Percentiles rank a stretch among this genome's conserved stretches.
Conservation (phyloP, 192 early-diverging fungal genomes). For the Thoreauomyces humboldtii region DNA sequence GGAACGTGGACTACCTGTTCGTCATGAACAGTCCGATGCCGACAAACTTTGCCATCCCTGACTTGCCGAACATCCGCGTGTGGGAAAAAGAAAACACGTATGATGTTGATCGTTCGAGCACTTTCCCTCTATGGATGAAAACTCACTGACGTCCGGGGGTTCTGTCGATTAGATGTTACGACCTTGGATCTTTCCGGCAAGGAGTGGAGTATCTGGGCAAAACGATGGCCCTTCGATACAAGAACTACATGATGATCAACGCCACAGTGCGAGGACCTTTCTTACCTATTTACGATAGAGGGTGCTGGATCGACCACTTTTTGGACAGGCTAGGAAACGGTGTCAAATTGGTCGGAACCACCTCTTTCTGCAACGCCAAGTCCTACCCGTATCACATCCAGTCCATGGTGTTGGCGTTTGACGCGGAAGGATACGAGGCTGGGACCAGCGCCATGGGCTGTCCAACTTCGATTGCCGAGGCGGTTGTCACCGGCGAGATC, state of each 20-base stretch:
- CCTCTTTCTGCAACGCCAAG: neutral
- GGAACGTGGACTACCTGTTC: conserved; percentile 4
- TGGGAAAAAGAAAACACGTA: conserved; percentile 8
- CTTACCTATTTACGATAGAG: neutral
- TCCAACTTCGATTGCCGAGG: neutral
- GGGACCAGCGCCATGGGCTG: neutral
- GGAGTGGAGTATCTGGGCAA: conserved; percentile 2
- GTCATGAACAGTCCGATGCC: conserved; percentile 6
- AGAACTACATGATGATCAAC: conserved; percentile 4
- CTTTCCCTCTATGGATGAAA: too few relatives aligned
- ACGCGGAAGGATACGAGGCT: neutral
- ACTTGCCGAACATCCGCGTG: neutral
- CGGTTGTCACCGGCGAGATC: neutral
- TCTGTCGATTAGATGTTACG: conserved; percentile 12
- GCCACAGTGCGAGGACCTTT: conserved; percentile 6
- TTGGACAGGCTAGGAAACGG: neutral
- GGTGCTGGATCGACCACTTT: conserved; percentile 6
- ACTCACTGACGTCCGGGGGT: too few relatives aligned
- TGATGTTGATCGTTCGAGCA: neutral
- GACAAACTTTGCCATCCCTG: neutral
- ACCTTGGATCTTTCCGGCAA: neutral
- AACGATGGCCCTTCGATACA: neutral
- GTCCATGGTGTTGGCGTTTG: conserved; percentile 4
- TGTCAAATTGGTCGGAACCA: conserved; percentile 7
- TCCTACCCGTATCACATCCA: neutral